Evolutionary conservation across 371 early-diverging fungal genomes (phyloP), one percentile per base, ranked within the genome.

Genomic region (Apophysomyces variabilis): DNA sequence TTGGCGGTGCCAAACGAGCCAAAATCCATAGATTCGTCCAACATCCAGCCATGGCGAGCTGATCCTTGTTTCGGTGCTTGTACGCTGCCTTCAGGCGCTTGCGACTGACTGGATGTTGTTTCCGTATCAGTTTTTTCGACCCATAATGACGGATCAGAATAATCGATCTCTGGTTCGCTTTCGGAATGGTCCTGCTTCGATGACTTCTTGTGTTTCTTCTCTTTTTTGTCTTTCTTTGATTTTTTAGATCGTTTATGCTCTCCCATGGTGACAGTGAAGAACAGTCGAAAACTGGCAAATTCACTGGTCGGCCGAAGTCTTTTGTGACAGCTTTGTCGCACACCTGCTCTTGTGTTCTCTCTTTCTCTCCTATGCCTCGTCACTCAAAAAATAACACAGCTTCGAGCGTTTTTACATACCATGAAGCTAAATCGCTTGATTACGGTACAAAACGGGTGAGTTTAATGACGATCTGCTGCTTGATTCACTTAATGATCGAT

Each of bases 371-470:
- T 47, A 94, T 94, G 95, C 88, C 92, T 57, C 87, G 97, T 36
- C 99, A 98, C 77, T 96, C 96, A 7, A 97, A 96, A 73, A 97
- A 97, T 80, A 96, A 96, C 78, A 98, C 96, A 0, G 94, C 97
- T 12, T 85, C 90, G n/a, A 92, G 94, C 44, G 93, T 94, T 63
- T 98, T 97, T 75, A 98, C 98, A 13, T 92, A 95, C 75, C 95
- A 93, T 32, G 99, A 97, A 76, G 80, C 91, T 39, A 84, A 91
- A 64, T 88, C 90, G 75, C 82, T 95, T 6, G 90, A 92, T 45
- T 97, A 97, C 73, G 99, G 99, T 39, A 96, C 96, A 0, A 90
- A 94, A 74, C 92, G 87, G 79, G 92, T 91, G 78, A 57, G 46
- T 60, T 56, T 46, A 50, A 37, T 32, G 45, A 57, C 12, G 32